These are phyloP conservation scores for Tricholomella constricta DNA, from an alignment of 768 basidiomycete species.

Conservation along the genomic window DNA sequence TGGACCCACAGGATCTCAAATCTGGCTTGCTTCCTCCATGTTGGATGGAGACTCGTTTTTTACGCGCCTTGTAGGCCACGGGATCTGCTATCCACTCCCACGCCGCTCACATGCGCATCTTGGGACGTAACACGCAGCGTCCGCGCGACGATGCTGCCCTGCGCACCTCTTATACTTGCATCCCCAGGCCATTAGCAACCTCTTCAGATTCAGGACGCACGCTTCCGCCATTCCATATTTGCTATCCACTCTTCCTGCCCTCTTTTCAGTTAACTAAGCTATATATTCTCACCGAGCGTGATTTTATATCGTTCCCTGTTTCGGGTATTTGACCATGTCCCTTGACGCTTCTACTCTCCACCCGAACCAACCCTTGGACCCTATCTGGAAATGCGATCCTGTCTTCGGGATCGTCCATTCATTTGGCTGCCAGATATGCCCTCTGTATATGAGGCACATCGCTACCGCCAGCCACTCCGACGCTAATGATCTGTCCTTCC, in stretches of 20 bases:
- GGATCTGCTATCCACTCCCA: not conserved
- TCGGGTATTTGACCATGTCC: not conserved
- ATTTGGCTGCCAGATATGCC: conserved; percentile 14
- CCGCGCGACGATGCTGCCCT: not conserved
- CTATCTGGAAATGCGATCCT: conserved; percentile 16
- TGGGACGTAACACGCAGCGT: not conserved
- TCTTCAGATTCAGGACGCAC: not conserved
- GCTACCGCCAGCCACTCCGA: conserved; percentile 10
- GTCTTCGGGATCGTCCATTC: conserved; percentile 19
- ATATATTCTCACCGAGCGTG: conserved; percentile 5
- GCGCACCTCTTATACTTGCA: not conserved
- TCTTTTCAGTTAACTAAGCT: not conserved
- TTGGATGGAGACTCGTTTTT: no score
- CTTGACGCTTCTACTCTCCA: not conserved
- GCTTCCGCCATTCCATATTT: not conserved
- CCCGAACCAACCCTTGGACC: not conserved
- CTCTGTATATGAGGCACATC: conserved; percentile 17
- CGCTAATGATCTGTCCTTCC: conserved; percentile 11
- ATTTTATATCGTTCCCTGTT: not conserved
- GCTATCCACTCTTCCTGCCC: not conserved
- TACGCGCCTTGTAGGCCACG: not conserved
- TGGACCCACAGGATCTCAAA: no score
- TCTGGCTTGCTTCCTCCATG: no score
- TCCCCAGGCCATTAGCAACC: not conserved
- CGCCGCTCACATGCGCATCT: not conserved